These are phyloP conservation scores for Hypoxylon sp. DNA, from an alignment of 2,329 filamentous ascomycete genomes.

Conservation along the genomic window DNA sequence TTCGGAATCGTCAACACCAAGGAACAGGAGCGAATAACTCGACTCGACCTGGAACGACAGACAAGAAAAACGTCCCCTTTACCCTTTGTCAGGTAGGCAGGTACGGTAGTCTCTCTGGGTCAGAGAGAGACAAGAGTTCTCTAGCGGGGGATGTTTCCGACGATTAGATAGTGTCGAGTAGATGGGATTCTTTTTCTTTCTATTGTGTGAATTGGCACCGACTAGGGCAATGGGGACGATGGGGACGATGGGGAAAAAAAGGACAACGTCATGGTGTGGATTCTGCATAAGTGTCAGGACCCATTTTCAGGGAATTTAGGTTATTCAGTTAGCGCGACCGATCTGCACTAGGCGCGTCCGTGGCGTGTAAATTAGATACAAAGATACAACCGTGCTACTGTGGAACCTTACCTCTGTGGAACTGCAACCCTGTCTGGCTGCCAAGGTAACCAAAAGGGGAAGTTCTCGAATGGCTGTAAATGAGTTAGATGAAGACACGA, in stretches of 20 bases:
- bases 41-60: neutral
- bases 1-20: neutral
- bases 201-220: constrained; percentile 18
- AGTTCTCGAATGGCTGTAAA: neutral
- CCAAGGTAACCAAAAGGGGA: too few species aligned
- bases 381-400: constrained; percentile 3
- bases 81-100: neutral
- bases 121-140: constrained; percentile 13
- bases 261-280: constrained; percentile 39
- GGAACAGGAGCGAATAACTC: constrained; percentile 6
- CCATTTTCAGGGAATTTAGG: constrained; percentile 25
- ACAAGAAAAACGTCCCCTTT: constrained; percentile 4
- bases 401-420: neutral
- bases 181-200: constrained; percentile 9
- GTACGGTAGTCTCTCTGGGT: neutral
- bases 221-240: constrained; percentile 28
- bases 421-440: too few species aligned
- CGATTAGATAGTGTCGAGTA: constrained; percentile 9
- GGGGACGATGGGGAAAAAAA: constrained; percentile 34
- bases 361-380: constrained; percentile 34
- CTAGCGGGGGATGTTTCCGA: constrained; percentile 12
- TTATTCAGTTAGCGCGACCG: constrained; percentile 30
- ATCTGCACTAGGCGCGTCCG: constrained; percentile 20
- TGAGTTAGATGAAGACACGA: neutral
- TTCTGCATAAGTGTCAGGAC: constrained; percentile 24